Conservation (phyloP, 2,329 filamentous ascomycete genomes). For the Pseudogymnoascus sp. region DNA sequence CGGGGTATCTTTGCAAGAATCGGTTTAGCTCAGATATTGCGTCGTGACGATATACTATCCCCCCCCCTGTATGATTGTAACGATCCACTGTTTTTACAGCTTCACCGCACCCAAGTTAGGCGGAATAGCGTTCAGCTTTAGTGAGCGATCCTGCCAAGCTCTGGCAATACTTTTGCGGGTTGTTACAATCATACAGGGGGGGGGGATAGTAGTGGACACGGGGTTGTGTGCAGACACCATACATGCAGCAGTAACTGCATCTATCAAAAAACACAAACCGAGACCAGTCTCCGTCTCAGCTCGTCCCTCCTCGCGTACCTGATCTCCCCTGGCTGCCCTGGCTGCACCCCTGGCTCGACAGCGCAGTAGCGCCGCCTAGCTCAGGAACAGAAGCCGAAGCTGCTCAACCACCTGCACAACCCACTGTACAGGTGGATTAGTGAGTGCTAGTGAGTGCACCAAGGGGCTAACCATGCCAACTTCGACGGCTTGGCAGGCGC, state of each 20-base stretch:
- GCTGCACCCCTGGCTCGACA: background rate
- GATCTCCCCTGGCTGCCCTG: background rate
- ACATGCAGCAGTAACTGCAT: background rate
- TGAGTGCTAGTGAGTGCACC: background rate
- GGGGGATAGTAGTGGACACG: background rate
- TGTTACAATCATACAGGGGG: too few relatives aligned
- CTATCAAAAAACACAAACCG: background rate
- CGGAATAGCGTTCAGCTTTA: too few relatives aligned
- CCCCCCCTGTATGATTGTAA: too few relatives aligned
- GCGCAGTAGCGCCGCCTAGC: slow-evolving; percentile 2
- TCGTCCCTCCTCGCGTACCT: slow-evolving; percentile 4
- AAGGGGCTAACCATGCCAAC: background rate
- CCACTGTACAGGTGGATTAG: background rate
- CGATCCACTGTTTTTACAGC: too few relatives aligned
- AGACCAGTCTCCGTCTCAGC: slow-evolving; percentile 5
- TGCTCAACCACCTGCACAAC: background rate
- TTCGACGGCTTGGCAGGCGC: background rate
- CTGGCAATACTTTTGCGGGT: too few relatives aligned
- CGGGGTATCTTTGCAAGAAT: background rate
- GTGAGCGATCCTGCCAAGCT: too few relatives aligned
- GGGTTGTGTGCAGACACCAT: background rate
- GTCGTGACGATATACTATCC: background rate
- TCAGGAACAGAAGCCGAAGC: slow-evolving; percentile 6
- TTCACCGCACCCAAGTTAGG: too few relatives aligned
- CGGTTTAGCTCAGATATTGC: background rate